Base-by-base conservation (phyloP, 805 yeast genomes). In the Zygotorulaspora sp. region DNA sequence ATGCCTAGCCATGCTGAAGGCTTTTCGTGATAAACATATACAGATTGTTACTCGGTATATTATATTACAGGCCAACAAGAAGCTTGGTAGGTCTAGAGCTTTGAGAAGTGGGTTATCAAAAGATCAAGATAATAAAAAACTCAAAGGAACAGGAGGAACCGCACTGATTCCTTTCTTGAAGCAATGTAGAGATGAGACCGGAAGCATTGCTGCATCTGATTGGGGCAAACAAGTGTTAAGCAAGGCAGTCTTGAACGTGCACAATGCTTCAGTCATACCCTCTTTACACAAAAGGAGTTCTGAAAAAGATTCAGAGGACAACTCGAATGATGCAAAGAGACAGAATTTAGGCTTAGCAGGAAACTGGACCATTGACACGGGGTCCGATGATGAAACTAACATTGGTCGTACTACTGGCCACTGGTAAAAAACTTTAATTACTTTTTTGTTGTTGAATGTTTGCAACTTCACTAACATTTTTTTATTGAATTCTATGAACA, bases 101-200 rank as follows among this genome's bases (percentile, higher is more conserved):
- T 58, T 79, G 40, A 74, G 87, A 52, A 74, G 84, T 1, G 92
- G 81, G 13, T 71, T 74, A 32, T 67, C 55, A 53, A 76, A 72
- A 50, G 58, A 68, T 23, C 71, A 68, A 45, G 69, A 67, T 30
- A 70, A 70, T 41, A 71, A 68, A 29, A 81, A 75, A 41, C 77
- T 74, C 47, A 75, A 77, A 50, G 97, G 97, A 11, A 89, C 97
- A 1, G 97, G 97, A 14, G 97, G 97, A 30, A 89, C 97, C 0
- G 80, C 94, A 1, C 70, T 89, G 52, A 73, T 89, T 41, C 96
- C 96, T 18, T 90, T 89, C 65, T 71, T 89, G 58, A 89, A 88
- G 62, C 97, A 90, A 62, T 90, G 96, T 50, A 75, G 97, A 61
- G 97, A 89, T 64, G 97, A 89, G 59, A 89, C 96, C 2, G 95